Conservation (phyloP, 2,329 filamentous ascomycete genomes). For the Tolypocladium amazonense region DNA sequence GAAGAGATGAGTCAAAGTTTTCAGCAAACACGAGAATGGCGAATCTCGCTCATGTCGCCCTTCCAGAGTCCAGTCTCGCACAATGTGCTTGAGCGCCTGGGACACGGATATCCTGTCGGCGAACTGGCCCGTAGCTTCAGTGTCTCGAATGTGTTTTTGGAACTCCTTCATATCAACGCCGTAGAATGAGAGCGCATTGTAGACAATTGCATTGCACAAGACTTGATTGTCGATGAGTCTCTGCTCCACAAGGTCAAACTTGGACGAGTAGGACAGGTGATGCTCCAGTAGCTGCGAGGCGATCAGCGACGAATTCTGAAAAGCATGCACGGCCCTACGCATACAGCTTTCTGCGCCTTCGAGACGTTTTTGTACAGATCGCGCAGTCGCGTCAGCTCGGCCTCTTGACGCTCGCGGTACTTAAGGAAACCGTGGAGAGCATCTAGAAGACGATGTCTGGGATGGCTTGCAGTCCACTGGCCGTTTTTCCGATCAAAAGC, state of each 20-base stretch:
- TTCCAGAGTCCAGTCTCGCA: conserved; percentile 43
- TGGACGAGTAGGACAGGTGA: conserved; percentile 45
- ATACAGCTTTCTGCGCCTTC: conserved; percentile 20
- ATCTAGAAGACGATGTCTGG: conserved; percentile 27
- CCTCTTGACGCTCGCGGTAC: conserved; percentile 23
- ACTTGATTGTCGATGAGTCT: conserved; percentile 32
- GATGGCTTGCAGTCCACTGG: conserved; percentile 22
- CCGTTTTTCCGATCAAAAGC: conserved; percentile 17
- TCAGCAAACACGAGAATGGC: conserved; percentile 27
- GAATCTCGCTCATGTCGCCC: conserved; percentile 34
- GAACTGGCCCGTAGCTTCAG: conserved; percentile 22
- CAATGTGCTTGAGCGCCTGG: conserved; percentile 46
- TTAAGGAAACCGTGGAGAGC: conserved; percentile 25
- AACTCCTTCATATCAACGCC: conserved; percentile 31
- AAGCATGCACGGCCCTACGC: neutral
- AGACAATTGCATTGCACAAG: conserved; percentile 34
- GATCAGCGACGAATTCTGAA: neutral
- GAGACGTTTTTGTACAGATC: conserved; percentile 25
- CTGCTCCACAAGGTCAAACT: conserved; percentile 31
- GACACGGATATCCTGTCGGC: conserved; percentile 37
- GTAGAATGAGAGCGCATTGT: conserved; percentile 35
- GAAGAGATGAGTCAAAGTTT: conserved; percentile 20
- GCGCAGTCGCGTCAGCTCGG: conserved; percentile 23
- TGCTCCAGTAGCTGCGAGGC: conserved; percentile 38
- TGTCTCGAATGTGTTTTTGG: conserved; percentile 26